These are phyloP conservation scores for Rhodotorula paludigena DNA, from an alignment of 768 basidiomycete species.

Conservation along the genomic window DNA sequence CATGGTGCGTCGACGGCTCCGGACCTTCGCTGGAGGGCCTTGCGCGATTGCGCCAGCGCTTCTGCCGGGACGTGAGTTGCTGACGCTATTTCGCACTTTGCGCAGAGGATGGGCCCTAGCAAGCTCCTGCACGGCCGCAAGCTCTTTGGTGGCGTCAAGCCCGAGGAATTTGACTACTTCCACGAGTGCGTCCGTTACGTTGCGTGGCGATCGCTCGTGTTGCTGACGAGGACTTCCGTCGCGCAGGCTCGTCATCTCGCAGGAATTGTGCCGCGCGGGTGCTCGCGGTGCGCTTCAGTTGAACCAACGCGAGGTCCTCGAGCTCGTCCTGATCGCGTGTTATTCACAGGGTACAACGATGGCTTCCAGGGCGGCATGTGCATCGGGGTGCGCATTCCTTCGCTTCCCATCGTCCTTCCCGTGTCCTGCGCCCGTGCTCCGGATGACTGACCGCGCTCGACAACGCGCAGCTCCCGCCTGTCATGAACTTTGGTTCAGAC, in stretches of 20 bases:
- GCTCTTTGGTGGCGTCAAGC: conserved; percentile 59
- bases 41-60: too few species aligned
- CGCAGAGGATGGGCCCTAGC: conserved; percentile 74
- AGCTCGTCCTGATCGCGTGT: too few species aligned
- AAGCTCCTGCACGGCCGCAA: conserved; percentile 75
- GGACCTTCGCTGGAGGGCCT: too few species aligned
- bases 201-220: too few species aligned
- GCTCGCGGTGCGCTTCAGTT: conserved; percentile 37
- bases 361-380: conserved; percentile 51
- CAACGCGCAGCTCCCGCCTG: conserved; percentile 51
- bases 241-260: conserved; percentile 28
- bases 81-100: background rate
- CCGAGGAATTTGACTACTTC: conserved; percentile 87
- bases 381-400: conserved; percentile 15
- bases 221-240: background rate
- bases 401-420: conserved; percentile 35
- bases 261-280: conserved; percentile 30
- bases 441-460: conserved; percentile 50
- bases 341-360: conserved; percentile 60
- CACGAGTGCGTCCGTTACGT: conserved; percentile 65
- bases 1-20: conserved; percentile 59
- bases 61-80: too few species aligned
- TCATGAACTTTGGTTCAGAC: conserved; percentile 39
- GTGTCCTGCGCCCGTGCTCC: conserved; percentile 48
- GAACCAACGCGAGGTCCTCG: too few species aligned